These are phyloP conservation scores for Trifolium subterraneum DNA, from an alignment of 306 rosid species.

Conservation along the genomic window DNA sequence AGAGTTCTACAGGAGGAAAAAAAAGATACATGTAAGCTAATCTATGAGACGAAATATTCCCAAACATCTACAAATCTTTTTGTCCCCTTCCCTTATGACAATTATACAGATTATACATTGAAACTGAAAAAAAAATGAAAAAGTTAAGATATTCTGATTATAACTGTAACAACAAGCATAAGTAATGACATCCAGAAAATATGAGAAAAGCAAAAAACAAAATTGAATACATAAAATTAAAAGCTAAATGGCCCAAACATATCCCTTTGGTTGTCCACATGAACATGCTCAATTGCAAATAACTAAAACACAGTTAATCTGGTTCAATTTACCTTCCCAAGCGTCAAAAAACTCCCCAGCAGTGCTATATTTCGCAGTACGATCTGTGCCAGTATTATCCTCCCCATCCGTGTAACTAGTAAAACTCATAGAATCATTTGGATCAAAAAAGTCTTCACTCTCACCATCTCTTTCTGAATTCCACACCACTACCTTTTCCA, in stretches of 20 bases:
- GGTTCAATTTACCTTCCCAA: conserved; percentile 74
- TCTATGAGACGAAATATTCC: conserved; percentile 35
- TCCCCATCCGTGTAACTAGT: conserved; percentile 81
- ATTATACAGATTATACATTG: neutral
- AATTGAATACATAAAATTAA: neutral
- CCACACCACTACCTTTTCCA: conserved; percentile 42
- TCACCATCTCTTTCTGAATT: conserved; percentile 61
- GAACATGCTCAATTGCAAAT: conserved; percentile 10
- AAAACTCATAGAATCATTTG: conserved; percentile 71
- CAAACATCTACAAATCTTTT: conserved; percentile 1
- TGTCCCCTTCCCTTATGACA: conserved; percentile 9
- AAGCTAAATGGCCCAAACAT: neutral
- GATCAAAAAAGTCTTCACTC: conserved; percentile 83
- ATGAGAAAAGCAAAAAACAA: neutral
- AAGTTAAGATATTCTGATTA: conserved; percentile 12
- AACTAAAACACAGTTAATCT: conserved; percentile 7
- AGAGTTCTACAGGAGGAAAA: conserved; percentile 63
- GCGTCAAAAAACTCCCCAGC: conserved; percentile 80
- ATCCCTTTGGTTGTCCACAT: conserved; percentile 7
- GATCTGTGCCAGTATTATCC: conserved; percentile 62
- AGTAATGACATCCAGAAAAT: neutral
- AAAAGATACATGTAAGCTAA: conserved; percentile 39
- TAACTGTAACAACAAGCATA: conserved; percentile 3
- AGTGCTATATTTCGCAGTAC: conserved; percentile 38
- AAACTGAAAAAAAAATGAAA: neutral